Evolutionary conservation across 805 yeast genomes (phyloP).

Genomic region (Grigorovia humatica): DNA sequence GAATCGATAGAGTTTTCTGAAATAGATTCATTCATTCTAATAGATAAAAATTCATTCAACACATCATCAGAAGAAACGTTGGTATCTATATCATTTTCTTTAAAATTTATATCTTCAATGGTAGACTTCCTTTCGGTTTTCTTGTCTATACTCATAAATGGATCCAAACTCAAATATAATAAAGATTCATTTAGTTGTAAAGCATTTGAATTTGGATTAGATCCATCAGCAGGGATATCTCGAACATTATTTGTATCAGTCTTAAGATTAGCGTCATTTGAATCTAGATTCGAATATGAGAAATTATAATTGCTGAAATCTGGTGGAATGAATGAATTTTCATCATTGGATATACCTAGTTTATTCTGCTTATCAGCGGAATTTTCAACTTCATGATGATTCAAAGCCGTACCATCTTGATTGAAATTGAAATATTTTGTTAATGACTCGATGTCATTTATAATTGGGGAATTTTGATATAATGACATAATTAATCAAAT

Average conservation of each 20-base stretch:
- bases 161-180: too few relatives aligned
- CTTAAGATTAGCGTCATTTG: not conserved
- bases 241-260: not conserved
- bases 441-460: not conserved
- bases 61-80: not conserved
- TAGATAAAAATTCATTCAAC: not conserved
- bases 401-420: not conserved
- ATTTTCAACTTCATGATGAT: not conserved
- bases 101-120: not conserved
- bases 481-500: not conserved
- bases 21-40: not conserved
- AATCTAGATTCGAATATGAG: not conserved
- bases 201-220: too few relatives aligned
- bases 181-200: not conserved
- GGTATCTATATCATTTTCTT: not conserved
- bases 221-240: not conserved
- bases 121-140: not conserved
- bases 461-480: not conserved
- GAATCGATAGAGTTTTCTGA: not conserved
- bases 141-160: not conserved
- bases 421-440: not conserved
- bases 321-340: not conserved
- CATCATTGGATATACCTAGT: not conserved
- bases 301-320: not conserved
- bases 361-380: not conserved